phyloP scores from a whole-genome alignment of 176 grass and related monocot species.

The Tillandsia fasciculata region DNA sequence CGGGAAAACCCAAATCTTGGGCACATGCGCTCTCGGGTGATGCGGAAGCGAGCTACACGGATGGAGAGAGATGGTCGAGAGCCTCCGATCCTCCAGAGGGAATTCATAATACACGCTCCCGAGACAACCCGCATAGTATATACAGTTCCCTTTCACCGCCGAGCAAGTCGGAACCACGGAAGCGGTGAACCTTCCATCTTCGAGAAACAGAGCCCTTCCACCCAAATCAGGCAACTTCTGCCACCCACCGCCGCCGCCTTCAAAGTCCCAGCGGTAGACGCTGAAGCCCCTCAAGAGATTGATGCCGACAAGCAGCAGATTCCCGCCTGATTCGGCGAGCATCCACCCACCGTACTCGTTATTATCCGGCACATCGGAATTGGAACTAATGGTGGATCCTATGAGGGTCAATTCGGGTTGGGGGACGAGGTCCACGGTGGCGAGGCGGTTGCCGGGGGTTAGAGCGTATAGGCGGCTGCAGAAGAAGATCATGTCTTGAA shows the following conservation, averaged over 20 bases:
- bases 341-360: constrained; percentile 2
- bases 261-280: constrained; percentile 39
- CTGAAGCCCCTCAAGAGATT: background rate
- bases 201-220: constrained; percentile 43
- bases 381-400: background rate
- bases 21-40: constrained; percentile 15
- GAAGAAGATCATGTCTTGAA: constrained; percentile 66
- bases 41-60: constrained; percentile 29
- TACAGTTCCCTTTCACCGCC: constrained; percentile 35
- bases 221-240: constrained; percentile 28
- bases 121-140: constrained; percentile 33
- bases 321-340: constrained; percentile 34
- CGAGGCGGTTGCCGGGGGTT: constrained; percentile 26
- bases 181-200: constrained; percentile 34
- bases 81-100: constrained; percentile 34
- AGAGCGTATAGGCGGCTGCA: constrained; percentile 41
- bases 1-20: constrained; percentile 56
- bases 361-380: background rate
- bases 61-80: constrained; percentile 13
- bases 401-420: constrained; percentile 22
- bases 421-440: constrained; percentile 22
- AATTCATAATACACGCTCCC: constrained; percentile 40
- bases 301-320: constrained; percentile 13
- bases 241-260: constrained; percentile 26
- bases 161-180: constrained; percentile 30